Base-by-base conservation (phyloP, 2,329 filamentous ascomycete genomes). In the Penicillium verrucosum region DNA sequence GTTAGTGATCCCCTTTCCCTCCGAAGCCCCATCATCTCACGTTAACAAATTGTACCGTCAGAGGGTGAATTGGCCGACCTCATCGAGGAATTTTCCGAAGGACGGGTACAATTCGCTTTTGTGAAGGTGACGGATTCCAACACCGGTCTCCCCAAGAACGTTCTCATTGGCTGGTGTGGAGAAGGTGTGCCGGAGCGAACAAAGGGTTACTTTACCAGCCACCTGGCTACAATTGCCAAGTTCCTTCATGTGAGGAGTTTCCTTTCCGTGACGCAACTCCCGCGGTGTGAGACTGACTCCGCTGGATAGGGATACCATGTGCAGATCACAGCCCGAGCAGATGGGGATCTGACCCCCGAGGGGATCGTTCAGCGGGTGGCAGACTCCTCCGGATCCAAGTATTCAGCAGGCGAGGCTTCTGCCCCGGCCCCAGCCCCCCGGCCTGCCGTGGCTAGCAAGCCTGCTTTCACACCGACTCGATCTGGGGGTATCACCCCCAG, bases 181-280 rank as follows among this genome's bases (percentile, higher is more conserved):
- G 93, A 95, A 71, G 94, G 94, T 66, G 94, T 99, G 16, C 94
- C 94, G n/a, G 94, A 99, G 78, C 84, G 93, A 68, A 97, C 93
- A 60, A 99, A 97, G 78, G 94, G 94, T 63, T 97, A 97, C 78
- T 99, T 99, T 73, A 96, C 91, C 64, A 97, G 92, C 77, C 93
- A 99, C 77, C 80, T 94, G 46, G 87, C 89, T 59, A 88, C 91
- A 46, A 92, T 97, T 37, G 87, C 92, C 60, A 97, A 96, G 77
- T 82, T 97, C 65, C 84, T 99, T 41, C 92, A 97, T 78, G 87
- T 87, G 71, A 71, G 67, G 23, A 60, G 42, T 29, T 36, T 47
- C 42, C 51, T 29, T 42, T 27, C 41, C 5, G 23, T 30, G 38
- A 48, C 32, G 32, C n/a, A 43, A n/a, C 12, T 41, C 4, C 18